These are phyloP conservation scores for Aspergillus sparsus DNA, from an alignment of 495 filamentous ascomycete genomes.

Conservation along the genomic window DNA sequence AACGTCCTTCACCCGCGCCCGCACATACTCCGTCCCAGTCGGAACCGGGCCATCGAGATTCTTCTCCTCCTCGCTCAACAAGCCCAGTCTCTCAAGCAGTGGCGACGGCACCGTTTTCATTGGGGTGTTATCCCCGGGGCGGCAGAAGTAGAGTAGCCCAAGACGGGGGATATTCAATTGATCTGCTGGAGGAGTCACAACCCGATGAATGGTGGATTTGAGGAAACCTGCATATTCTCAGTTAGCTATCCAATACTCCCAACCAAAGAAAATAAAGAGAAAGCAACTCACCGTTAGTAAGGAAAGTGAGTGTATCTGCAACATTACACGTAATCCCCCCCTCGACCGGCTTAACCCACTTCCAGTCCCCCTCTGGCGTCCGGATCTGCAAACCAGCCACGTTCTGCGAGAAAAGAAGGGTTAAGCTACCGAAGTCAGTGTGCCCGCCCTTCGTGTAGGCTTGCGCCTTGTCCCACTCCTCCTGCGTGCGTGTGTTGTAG, in stretches of 20 bases:
- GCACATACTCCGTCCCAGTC: slow-evolving; percentile 49
- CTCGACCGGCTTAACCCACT: slow-evolving; percentile 47
- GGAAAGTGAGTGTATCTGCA: slow-evolving; percentile 47
- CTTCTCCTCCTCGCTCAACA: slow-evolving; percentile 40
- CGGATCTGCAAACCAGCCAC: slow-evolving; percentile 55
- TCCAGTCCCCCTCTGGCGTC: slow-evolving; percentile 48
- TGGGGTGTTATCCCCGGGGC: slow-evolving; percentile 42
- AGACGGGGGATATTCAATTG: slow-evolving; percentile 48
- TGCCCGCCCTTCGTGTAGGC: slow-evolving; percentile 50
- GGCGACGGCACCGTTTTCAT: slow-evolving; percentile 48
- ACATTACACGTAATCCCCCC: slow-evolving; percentile 51
- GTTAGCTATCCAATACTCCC: not conserved
- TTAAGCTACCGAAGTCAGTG: slow-evolving; percentile 56
- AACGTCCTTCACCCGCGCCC: slow-evolving; percentile 47
- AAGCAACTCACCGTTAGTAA: slow-evolving; percentile 33
- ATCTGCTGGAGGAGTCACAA: slow-evolving; percentile 47
- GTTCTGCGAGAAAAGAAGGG: slow-evolving; percentile 56
- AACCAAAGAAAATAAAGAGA: not conserved
- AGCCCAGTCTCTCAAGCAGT: slow-evolving; percentile 47
- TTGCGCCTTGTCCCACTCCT: slow-evolving; percentile 46
- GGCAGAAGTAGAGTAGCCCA: slow-evolving; percentile 49
- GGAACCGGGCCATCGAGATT: slow-evolving; percentile 26
- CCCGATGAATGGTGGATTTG: slow-evolving; percentile 52
- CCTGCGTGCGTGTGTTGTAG: slow-evolving; percentile 49
- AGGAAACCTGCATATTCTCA: slow-evolving; percentile 38